Percentiles rank a stretch among this genome's conserved stretches.
Evolutionary conservation across 768 basidiomycete genomes (phyloP).

Genomic region (Mycena capillaripes): DNA sequence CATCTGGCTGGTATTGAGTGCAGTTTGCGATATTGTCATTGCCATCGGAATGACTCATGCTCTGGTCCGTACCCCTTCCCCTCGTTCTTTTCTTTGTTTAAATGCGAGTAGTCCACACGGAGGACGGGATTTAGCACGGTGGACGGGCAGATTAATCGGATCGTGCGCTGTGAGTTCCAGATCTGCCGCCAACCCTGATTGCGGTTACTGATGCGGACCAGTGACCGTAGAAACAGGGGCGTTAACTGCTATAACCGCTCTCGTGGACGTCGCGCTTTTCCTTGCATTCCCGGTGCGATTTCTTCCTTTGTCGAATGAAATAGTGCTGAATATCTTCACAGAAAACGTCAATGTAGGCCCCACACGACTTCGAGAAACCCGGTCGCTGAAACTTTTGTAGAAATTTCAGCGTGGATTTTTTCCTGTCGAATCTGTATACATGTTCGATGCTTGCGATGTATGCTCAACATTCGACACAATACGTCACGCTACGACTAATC

Average conservation of each 20-base stretch:
- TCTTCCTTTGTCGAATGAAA: background rate
- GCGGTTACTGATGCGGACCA: background rate
- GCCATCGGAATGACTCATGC: slow-evolving; percentile 24
- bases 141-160: slow-evolving; percentile 28
- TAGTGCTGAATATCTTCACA: background rate
- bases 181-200: background rate
- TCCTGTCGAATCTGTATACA: background rate
- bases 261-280: background rate
- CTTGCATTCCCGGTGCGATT: background rate
- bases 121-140: slow-evolving; percentile 11
- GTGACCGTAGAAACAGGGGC: slow-evolving; percentile 26
- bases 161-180: slow-evolving; percentile 17
- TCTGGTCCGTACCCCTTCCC: background rate
- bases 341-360: background rate
- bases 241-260: slow-evolving; percentile 15
- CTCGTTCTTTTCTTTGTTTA: background rate
- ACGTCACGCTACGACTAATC: no score
- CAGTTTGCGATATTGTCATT: slow-evolving; percentile 24
- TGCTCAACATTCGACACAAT: background rate
- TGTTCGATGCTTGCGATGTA: background rate
- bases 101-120: slow-evolving; percentile 1
- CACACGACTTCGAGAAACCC: no score
- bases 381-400: no score
- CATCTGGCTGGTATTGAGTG: slow-evolving; percentile 22
- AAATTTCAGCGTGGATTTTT: background rate